Base-by-base conservation (phyloP, 2,329 filamentous ascomycete genomes). In the Ophiosphaerella korrae region DNA sequence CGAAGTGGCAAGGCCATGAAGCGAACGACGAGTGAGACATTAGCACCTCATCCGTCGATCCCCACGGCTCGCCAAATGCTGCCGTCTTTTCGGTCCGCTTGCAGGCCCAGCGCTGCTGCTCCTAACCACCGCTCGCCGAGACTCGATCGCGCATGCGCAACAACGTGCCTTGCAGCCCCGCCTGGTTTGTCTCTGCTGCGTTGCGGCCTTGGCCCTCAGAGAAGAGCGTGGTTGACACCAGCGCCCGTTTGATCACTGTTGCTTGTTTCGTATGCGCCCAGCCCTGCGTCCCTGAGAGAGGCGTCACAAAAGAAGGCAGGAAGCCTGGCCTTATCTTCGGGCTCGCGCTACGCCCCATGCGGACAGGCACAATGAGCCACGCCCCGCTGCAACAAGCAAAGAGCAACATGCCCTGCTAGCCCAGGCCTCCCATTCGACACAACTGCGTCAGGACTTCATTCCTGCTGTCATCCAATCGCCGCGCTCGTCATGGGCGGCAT, bases 241-340 rank as follows among this genome's bases (percentile, higher is more conserved):
- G 18, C 18, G 3, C 18, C 18, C 18, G 18, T 21, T 21, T 21
- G 18, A 21, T 21, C 18, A 21, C 18, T 21, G 18, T 21, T 21
- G 18, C 18, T 31, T 33, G 45, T 51, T 23, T 49, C 41, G 39
- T 35, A 36, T 35, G 26, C 35, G 43, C 36, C 32, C 32, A 26
- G 40, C 42, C 14, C 18, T 21, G 18, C 18, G 18, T 21, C 18
- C 18, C 18, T 21, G 5, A 2, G 18, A 21, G 18, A 21, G 18
- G 2, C 18, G 50, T 32, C 40, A 52, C 56, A 21, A 50, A 39
- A 54, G n/a, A n/a, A 21, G 59, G 57, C 61, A 62, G 52, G 55
- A 55, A 48, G 36, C 48, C 52, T 53, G 18, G 18, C 42, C 45
- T 42, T 38, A 36, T 47, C 36, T 58, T 51, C 42, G 48, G 29